These are phyloP conservation scores for Cystobasidium tubakii DNA, from an alignment of 768 basidiomycete genomes.

Conservation along the genomic window DNA sequence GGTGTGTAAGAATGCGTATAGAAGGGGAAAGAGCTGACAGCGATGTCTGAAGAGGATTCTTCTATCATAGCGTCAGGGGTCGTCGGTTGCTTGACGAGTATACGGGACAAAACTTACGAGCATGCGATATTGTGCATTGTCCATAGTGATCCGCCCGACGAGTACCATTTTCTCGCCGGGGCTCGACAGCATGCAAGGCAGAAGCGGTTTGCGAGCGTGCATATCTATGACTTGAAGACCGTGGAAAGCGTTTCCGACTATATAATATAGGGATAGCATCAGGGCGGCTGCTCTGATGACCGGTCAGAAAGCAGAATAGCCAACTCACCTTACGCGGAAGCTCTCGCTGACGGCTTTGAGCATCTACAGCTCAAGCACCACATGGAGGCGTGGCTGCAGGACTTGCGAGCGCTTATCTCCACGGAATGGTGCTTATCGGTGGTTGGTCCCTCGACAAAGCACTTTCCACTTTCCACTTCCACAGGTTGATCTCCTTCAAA, in stretches of 20 bases:
- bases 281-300: not conserved
- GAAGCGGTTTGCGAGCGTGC: not conserved
- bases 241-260: not conserved
- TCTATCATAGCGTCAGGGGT: not conserved
- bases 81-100: not conserved
- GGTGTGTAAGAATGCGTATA: not conserved
- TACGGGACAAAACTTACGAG: not conserved
- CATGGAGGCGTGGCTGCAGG: not conserved
- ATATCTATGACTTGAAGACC: not conserved
- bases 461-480: not conserved
- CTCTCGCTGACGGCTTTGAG: slow-evolving; percentile 3
- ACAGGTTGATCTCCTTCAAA: not conserved
- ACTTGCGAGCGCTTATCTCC: not conserved
- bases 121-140: not conserved
- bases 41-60: not conserved
- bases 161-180: not conserved
- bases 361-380: slow-evolving; percentile 9
- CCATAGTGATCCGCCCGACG: not conserved
- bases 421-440: not conserved
- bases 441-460: not conserved
- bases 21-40: not conserved
- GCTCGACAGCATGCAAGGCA: not conserved
- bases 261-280: not conserved
- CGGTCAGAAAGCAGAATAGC: not conserved
- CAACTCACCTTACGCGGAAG: not conserved